Conservation (phyloP, 2,329 filamentous ascomycete genomes). For the Paecilomyces dactylethromorphus region DNA sequence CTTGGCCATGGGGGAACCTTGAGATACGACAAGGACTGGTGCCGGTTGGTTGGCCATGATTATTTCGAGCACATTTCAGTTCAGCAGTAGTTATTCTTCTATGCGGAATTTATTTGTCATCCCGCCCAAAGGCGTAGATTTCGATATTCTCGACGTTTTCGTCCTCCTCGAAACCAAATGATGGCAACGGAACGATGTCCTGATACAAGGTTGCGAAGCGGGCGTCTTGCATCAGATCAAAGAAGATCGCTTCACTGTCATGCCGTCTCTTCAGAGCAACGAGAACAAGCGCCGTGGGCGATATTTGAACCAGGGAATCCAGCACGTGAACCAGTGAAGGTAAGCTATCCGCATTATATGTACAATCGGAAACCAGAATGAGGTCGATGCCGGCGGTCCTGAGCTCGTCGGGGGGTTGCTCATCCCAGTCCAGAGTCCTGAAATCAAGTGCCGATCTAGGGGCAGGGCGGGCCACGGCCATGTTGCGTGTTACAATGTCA, state of each 20-base stretch:
- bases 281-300: constrained; percentile 46
- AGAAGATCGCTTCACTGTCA: constrained; percentile 60
- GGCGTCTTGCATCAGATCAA: constrained; percentile 49
- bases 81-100: neutral
- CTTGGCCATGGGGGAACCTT: neutral
- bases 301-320: constrained; percentile 38
- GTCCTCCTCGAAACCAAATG: constrained; percentile 18
- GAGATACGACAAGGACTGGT: neutral
- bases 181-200: constrained; percentile 28
- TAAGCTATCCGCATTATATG: constrained; percentile 64
- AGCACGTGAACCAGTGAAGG: constrained; percentile 57
- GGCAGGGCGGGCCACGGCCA: constrained; percentile 37
- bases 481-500: constrained; percentile 54
- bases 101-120: neutral
- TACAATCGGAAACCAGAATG: constrained; percentile 64
- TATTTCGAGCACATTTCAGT: neutral
- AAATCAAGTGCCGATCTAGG: constrained; percentile 41
- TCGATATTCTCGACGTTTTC: constrained; percentile 30
- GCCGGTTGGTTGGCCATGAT: neutral
- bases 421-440: constrained; percentile 58
- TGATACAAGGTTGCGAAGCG: constrained; percentile 27
- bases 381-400: constrained; percentile 44
- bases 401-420: constrained; percentile 40
- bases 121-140: constrained; percentile 27
- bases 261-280: constrained; percentile 64